Conservation (phyloP, 1,284 basidiomycete species). For the Wolfiporia cocos region DNA sequence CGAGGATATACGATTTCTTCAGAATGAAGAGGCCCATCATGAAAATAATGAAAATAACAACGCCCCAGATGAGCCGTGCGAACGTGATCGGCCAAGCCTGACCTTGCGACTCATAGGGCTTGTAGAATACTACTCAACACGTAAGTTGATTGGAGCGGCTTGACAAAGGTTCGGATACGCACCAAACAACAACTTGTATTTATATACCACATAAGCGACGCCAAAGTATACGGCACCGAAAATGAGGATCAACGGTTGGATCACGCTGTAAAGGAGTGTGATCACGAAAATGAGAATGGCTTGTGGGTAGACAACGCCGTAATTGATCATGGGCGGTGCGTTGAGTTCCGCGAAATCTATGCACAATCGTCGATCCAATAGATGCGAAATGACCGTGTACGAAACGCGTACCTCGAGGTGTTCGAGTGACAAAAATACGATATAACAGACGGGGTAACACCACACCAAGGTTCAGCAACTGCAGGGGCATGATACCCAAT, state of each 20-base stretch:
- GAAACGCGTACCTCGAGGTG: conserved; percentile 68
- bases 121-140: conserved; percentile 71
- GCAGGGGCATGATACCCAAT: conserved; percentile 91
- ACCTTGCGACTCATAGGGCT: conserved; percentile 88
- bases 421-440: conserved; percentile 71
- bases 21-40: conserved; percentile 94
- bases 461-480: conserved; percentile 85
- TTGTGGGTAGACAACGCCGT: conserved; percentile 90
- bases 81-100: conserved; percentile 95
- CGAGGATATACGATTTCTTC: conserved; percentile 69
- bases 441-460: conserved; percentile 72
- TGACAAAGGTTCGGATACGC: conserved; percentile 21
- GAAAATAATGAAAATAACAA: conserved; percentile 84
- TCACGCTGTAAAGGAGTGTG: conserved; percentile 91
- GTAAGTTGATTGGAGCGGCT: neutral
- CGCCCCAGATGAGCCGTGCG: conserved; percentile 81
- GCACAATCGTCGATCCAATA: conserved; percentile 1
- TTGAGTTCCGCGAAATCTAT: conserved; percentile 94
- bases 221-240: conserved; percentile 97
- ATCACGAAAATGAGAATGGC: conserved; percentile 95
- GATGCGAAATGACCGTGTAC: neutral
- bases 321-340: conserved; percentile 94
- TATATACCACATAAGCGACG: conserved; percentile 90
- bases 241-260: conserved; percentile 89
- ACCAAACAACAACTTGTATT: conserved; percentile 96